Evolutionary conservation across 2,329 filamentous ascomycete species (phyloP).

Genomic region (Trichoderma arundinaceum): DNA sequence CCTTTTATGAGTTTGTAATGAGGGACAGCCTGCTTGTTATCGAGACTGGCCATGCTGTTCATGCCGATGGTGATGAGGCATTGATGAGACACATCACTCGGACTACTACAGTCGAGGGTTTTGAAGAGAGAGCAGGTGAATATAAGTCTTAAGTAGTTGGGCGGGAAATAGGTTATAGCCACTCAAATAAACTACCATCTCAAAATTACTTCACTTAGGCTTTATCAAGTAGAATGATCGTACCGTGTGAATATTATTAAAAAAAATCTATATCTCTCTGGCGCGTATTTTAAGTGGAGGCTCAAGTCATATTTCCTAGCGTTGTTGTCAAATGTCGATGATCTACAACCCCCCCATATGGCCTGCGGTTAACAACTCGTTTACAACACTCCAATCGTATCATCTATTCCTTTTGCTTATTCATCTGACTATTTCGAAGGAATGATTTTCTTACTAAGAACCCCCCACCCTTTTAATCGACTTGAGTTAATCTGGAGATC

Average conservation of each 20-base stretch:
- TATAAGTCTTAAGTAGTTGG: not conserved
- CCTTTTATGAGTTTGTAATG: slow-evolving; percentile 61
- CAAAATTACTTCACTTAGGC: not conserved
- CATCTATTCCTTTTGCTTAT: slow-evolving; percentile 12
- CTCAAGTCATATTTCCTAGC: not conserved
- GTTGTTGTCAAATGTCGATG: not conserved
- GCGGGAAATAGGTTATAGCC: not conserved
- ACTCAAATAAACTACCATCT: not conserved
- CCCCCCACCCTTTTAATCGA: slow-evolving; percentile 12
- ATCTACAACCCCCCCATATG: not conserved
- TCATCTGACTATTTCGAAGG: slow-evolving; percentile 16
- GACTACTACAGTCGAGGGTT: slow-evolving; percentile 10
- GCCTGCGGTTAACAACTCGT: not conserved
- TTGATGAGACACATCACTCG: slow-evolving; percentile 34
- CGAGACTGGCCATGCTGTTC: slow-evolving; percentile 51
- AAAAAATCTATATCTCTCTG: too few relatives aligned
- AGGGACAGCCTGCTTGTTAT: slow-evolving; percentile 59
- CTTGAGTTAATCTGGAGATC: slow-evolving; percentile 5
- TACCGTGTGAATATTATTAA: not conserved
- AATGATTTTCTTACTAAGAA: not conserved
- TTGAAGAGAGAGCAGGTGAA: slow-evolving; percentile 11
- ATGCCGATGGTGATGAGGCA: slow-evolving; percentile 35
- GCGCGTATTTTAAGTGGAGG: not conserved
- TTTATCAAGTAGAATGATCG: not conserved
- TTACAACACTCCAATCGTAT: not conserved